Evolutionary conservation across 805 yeast genomes (phyloP).

Genomic region (Metschnikowia matae): DNA sequence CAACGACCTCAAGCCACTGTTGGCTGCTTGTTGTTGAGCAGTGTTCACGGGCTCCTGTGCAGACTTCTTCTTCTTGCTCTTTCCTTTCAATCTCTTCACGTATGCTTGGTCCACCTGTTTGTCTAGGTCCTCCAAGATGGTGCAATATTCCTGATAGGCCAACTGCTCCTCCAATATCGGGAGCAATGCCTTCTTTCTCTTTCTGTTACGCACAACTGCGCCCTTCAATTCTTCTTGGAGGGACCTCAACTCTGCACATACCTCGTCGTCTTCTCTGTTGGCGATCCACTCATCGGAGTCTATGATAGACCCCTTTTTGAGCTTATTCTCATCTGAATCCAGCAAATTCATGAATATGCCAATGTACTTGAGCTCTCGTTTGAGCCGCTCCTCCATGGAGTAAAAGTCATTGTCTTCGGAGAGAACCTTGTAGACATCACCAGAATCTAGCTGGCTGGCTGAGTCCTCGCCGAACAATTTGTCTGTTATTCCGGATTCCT

Average conservation of each 20-base stretch:
- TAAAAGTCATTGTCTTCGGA: slow-evolving; percentile 61
- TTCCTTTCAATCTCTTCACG: slow-evolving; percentile 71
- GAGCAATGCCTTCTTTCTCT: slow-evolving; percentile 58
- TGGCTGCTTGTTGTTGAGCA: slow-evolving; percentile 64
- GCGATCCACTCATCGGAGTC: slow-evolving; percentile 69
- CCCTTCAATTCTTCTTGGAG: slow-evolving; percentile 66
- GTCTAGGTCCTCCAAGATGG: slow-evolving; percentile 88
- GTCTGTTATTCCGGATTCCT: slow-evolving; percentile 10
- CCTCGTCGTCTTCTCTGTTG: slow-evolving; percentile 89
- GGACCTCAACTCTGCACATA: slow-evolving; percentile 73
- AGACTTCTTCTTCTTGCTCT: slow-evolving; percentile 59
- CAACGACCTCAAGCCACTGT: slow-evolving; percentile 70
- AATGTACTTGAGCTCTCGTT: slow-evolving; percentile 81
- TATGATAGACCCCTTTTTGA: slow-evolving; percentile 26
- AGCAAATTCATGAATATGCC: slow-evolving; percentile 75
- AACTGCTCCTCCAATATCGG: slow-evolving; percentile 82
- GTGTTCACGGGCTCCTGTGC: slow-evolving; percentile 22
- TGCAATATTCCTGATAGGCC: slow-evolving; percentile 91
- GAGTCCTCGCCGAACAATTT: slow-evolving; percentile 29
- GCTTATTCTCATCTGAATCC: slow-evolving; percentile 24
- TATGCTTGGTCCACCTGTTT: slow-evolving; percentile 96
- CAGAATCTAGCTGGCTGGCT: slow-evolving; percentile 33
- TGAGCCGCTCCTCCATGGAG: slow-evolving; percentile 80
- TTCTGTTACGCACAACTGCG: slow-evolving; percentile 59
- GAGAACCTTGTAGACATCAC: slow-evolving; percentile 38